Conservation (phyloP, 2,329 filamentous ascomycete species). For the Trichothecium roseum region DNA sequence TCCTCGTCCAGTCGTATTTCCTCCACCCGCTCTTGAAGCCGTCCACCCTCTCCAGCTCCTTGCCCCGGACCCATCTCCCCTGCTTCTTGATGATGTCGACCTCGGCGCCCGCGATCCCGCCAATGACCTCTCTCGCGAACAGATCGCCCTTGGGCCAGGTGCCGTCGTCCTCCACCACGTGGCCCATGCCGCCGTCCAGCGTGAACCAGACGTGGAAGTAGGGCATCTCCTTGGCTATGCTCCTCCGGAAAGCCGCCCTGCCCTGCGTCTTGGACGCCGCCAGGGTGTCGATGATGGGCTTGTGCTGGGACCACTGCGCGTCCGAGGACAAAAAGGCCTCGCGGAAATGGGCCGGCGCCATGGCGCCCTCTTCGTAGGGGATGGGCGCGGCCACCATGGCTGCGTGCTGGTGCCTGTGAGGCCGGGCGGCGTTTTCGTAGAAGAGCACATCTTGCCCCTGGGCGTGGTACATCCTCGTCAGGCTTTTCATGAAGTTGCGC, state of each 20-base stretch:
- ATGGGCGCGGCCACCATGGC: constrained; percentile 79
- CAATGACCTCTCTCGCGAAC: constrained; percentile 85
- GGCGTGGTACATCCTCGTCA: constrained; percentile 89
- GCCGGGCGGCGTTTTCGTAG: constrained; percentile 89
- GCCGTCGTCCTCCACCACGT: constrained; percentile 78
- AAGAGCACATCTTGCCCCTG: constrained; percentile 89
- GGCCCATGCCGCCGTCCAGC: constrained; percentile 82
- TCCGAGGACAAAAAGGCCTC: constrained; percentile 85
- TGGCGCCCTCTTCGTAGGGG: constrained; percentile 83
- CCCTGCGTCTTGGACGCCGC: constrained; percentile 60
- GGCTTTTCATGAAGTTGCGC: constrained; percentile 95
- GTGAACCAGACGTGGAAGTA: constrained; percentile 98
- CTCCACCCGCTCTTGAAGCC: constrained; percentile 77
- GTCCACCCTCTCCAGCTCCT: constrained; percentile 58
- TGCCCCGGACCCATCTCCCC: constrained; percentile 68
- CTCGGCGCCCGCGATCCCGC: constrained; percentile 79
- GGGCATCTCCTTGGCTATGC: constrained; percentile 88
- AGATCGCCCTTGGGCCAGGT: constrained; percentile 86
- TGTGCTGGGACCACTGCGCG: constrained; percentile 92
- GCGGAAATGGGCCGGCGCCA: constrained; percentile 85
- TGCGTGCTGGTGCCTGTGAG: constrained; percentile 70
- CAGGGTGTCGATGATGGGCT: constrained; percentile 84
- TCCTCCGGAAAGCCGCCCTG: constrained; percentile 69
- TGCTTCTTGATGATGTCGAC: constrained; percentile 82
- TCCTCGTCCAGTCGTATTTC: constrained; percentile 79